phyloP scores from a whole-genome alignment of 2,329 filamentous ascomycete genomes.

The Hypoxylon sp. region DNA sequence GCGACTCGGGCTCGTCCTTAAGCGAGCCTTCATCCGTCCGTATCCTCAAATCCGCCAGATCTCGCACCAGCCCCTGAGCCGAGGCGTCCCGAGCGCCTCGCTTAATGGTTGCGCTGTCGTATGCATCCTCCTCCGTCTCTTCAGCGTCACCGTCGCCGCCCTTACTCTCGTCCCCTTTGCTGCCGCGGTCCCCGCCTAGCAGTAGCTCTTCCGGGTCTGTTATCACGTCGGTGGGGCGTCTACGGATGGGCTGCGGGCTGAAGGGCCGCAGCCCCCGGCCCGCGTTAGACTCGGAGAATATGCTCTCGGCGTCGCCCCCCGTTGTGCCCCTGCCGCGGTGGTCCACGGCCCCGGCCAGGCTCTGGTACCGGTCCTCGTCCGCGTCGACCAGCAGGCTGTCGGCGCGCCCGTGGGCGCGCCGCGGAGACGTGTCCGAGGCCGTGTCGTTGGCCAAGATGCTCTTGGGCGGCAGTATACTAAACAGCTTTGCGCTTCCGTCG shows the following conservation, averaged over 20 bases:
- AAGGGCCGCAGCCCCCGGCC: slow-evolving; percentile 65
- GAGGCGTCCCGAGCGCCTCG: slow-evolving; percentile 12
- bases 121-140: slow-evolving; percentile 23
- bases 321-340: slow-evolving; percentile 38
- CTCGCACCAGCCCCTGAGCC: slow-evolving; percentile 1
- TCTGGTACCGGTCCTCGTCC: slow-evolving; percentile 62
- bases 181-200: slow-evolving; percentile 21
- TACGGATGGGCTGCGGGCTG: slow-evolving; percentile 61
- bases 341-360: slow-evolving; percentile 59
- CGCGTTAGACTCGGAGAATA: slow-evolving; percentile 64
- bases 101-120: slow-evolving; percentile 28
- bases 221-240: slow-evolving; percentile 42
- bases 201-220: slow-evolving; percentile 46
- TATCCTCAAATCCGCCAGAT: slow-evolving; percentile 5
- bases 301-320: slow-evolving; percentile 56
- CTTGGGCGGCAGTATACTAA: slow-evolving; percentile 70
- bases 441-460: slow-evolving; percentile 65
- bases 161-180: slow-evolving; percentile 22
- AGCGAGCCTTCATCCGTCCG: slow-evolving; percentile 17
- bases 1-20: slow-evolving; percentile 32
- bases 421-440: slow-evolving; percentile 47
- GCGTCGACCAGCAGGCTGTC: slow-evolving; percentile 63
- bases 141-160: slow-evolving; percentile 21
- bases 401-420: slow-evolving; percentile 52
- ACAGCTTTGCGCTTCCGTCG: slow-evolving; percentile 59